phyloP scores from a whole-genome alignment of 176 grass and related monocot genomes.

The Bothriochloa decipiens region DNA sequence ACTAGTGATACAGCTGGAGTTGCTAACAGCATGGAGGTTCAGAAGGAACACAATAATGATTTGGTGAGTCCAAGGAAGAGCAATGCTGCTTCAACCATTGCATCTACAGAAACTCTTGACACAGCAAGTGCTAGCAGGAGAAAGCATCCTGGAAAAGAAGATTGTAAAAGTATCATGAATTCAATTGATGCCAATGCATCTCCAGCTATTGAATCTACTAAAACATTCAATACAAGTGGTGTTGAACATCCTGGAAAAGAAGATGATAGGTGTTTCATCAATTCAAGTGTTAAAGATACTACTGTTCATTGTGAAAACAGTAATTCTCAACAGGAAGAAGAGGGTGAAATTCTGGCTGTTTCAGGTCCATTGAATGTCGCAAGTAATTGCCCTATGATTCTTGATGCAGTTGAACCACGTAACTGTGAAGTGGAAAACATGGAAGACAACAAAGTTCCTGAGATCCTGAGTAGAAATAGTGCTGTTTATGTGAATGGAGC shows the following conservation, averaged over 20 bases:
- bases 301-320: neutral
- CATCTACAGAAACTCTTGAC: slow-evolving; percentile 1
- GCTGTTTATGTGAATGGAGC: slow-evolving; percentile 13
- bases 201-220: slow-evolving; percentile 19
- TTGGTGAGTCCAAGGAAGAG: slow-evolving; percentile 29
- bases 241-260: slow-evolving; percentile 34
- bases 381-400: slow-evolving; percentile 28
- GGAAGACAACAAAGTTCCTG: slow-evolving; percentile 14
- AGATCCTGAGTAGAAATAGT: slow-evolving; percentile 21
- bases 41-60: slow-evolving; percentile 43
- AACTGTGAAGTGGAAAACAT: slow-evolving; percentile 5
- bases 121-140: slow-evolving; percentile 20
- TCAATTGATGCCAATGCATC: slow-evolving; percentile 26
- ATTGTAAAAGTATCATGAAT: neutral
- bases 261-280: neutral
- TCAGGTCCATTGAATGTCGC: slow-evolving; percentile 32
- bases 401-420: neutral
- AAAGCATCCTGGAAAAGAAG: slow-evolving; percentile 41
- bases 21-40: slow-evolving; percentile 22
- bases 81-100: slow-evolving; percentile 35
- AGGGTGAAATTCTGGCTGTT: slow-evolving; percentile 23
- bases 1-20: slow-evolving; percentile 47
- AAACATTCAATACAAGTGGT: slow-evolving; percentile 19
- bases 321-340: slow-evolving; percentile 37
- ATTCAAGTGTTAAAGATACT: slow-evolving; percentile 33